Percentiles rank a stretch among this genome's conserved stretches.
Conservation (phyloP, 768 basidiomycete species). For the Lactarius indigo region DNA sequence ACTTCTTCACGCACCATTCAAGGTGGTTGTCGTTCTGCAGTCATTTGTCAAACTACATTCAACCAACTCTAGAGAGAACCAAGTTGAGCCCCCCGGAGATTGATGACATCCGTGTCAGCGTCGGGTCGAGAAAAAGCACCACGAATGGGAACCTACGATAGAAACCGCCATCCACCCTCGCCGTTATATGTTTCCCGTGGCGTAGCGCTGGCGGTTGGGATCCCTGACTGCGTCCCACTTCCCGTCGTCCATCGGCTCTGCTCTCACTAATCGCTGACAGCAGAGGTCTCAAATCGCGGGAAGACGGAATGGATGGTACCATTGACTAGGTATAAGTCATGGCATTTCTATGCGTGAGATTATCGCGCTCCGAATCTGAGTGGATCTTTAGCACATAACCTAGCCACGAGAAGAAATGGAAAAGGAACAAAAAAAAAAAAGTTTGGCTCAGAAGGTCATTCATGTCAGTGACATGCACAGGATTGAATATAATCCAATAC, state of each 20-base stretch:
- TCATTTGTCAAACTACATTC: neutral
- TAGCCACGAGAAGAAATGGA: neutral
- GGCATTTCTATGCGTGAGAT: neutral
- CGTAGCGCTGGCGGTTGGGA: slow-evolving; percentile 83
- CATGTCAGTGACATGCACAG: slow-evolving; percentile 71
- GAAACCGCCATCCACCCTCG: slow-evolving; percentile 80
- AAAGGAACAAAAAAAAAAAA: neutral
- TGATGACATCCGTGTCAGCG: neutral
- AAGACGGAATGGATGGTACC: too few relatives aligned
- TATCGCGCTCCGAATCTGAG: neutral
- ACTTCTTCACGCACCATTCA: slow-evolving; percentile 77
- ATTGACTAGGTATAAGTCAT: neutral
- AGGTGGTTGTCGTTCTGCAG: slow-evolving; percentile 40
- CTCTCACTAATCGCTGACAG: too few relatives aligned
- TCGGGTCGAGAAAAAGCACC: neutral
- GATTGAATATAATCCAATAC: slow-evolving; percentile 30
- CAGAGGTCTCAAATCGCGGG: too few relatives aligned
- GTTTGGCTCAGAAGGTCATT: slow-evolving; percentile 52
- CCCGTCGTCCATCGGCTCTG: slow-evolving; percentile 91
- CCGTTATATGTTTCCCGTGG: slow-evolving; percentile 81
- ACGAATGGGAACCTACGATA: slow-evolving; percentile 35
- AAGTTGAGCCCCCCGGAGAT: slow-evolving; percentile 66
- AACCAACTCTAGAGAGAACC: slow-evolving; percentile 68
- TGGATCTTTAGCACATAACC: slow-evolving; percentile 4
- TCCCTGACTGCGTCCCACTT: slow-evolving; percentile 83